A percentile compares a stretch with the other conserved stretches of the same genome.
These are phyloP conservation scores for Mucor ambiguus DNA, from an alignment of 371 early-diverging fungal species.

Conservation along the genomic window DNA sequence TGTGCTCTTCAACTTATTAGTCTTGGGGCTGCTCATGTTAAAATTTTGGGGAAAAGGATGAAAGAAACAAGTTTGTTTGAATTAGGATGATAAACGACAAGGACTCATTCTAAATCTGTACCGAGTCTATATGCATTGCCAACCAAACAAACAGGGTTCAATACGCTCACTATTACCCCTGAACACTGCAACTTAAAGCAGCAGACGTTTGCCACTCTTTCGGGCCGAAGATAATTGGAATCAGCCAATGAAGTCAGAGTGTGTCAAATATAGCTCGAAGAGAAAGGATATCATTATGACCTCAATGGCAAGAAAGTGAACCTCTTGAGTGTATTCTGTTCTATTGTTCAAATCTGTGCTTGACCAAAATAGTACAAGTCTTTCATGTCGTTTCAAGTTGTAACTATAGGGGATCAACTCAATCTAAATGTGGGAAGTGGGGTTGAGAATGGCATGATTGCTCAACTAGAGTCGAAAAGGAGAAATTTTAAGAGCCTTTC, in stretches of 20 bases:
- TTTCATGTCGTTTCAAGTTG: not conserved
- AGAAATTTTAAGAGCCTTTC: too few species aligned
- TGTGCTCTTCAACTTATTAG: too few species aligned
- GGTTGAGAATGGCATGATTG: not conserved
- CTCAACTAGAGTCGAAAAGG: not conserved
- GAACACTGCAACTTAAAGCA: not conserved
- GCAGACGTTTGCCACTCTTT: not conserved
- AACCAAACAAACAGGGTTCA: too few species aligned
- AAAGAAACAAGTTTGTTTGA: too few species aligned
- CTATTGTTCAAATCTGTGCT: not conserved
- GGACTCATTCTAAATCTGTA: too few species aligned
- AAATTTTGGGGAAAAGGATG: too few species aligned
- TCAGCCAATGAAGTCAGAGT: not conserved
- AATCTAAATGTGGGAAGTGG: not conserved
- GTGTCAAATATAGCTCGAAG: not conserved
- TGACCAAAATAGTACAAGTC: not conserved
- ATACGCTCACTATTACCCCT: not conserved
- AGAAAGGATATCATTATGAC: not conserved
- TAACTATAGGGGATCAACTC: not conserved
- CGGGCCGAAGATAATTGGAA: not conserved
- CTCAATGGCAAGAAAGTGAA: not conserved
- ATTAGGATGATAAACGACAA: too few species aligned
- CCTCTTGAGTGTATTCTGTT: not conserved
- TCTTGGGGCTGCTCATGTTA: too few species aligned
- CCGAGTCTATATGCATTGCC: too few species aligned